phyloP scores from a whole-genome alignment of 2,329 filamentous ascomycete species.

The Exophiala oligosperma region DNA sequence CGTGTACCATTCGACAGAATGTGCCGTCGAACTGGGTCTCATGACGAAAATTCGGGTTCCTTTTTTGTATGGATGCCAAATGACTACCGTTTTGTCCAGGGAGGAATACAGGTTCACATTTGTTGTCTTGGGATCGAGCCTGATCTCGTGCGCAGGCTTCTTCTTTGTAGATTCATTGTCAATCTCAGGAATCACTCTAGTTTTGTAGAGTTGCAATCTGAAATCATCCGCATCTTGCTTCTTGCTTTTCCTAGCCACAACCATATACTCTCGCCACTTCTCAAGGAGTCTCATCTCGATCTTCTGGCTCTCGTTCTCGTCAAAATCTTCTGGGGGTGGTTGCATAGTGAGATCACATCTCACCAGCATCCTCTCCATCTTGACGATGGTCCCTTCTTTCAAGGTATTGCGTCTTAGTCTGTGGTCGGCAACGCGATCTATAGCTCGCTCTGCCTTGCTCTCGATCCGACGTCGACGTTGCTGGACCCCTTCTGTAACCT shows the following conservation, averaged over 20 bases:
- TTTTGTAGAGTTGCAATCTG: constrained; percentile 61
- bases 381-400: constrained; percentile 62
- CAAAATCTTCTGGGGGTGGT: constrained; percentile 60
- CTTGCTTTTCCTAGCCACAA: constrained; percentile 60
- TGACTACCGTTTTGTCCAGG: constrained; percentile 65
- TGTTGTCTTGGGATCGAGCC: constrained; percentile 53
- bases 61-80: constrained; percentile 57
- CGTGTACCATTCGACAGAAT: constrained; percentile 68
- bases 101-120: constrained; percentile 65
- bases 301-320: constrained; percentile 62
- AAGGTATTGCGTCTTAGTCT: constrained; percentile 40
- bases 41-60: constrained; percentile 64
- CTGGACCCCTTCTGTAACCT: constrained; percentile 44
- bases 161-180: constrained; percentile 55
- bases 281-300: constrained; percentile 60
- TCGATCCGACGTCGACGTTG: constrained; percentile 43
- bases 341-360: constrained; percentile 57
- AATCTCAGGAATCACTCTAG: constrained; percentile 62
- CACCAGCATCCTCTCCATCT: constrained; percentile 69
- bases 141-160: constrained; percentile 58
- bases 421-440: constrained; percentile 36
- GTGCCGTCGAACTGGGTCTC: constrained; percentile 60
- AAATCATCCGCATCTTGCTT: constrained; percentile 55
- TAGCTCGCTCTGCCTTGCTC: constrained; percentile 39
- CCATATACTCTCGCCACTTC: constrained; percentile 66